Conservation (phyloP, 768 basidiomycete genomes). For the Boletus insuetus region DNA sequence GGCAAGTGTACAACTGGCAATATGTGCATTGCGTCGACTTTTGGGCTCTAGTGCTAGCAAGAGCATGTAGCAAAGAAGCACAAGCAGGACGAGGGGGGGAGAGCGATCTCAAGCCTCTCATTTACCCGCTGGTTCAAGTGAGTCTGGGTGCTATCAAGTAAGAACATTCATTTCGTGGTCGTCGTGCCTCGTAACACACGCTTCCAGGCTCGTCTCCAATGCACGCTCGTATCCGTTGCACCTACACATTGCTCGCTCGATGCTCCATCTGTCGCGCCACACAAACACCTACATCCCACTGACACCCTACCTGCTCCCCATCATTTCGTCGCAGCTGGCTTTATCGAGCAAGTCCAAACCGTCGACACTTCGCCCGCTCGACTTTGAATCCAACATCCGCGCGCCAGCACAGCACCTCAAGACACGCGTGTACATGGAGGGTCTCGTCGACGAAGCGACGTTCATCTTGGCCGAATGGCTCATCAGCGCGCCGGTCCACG, state of each 20-base stretch:
- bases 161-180: constrained; percentile 21
- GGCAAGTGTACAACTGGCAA: constrained; percentile 99
- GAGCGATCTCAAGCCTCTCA: constrained; percentile 81
- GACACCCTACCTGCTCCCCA: constrained; percentile 81
- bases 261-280: constrained; percentile 80
- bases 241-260: constrained; percentile 85
- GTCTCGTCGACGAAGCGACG: constrained; percentile 74
- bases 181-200: background rate
- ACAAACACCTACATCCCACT: constrained; percentile 87
- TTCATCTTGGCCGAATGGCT: constrained; percentile 85
- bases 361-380: constrained; percentile 83
- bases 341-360: constrained; percentile 72
- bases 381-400: constrained; percentile 84
- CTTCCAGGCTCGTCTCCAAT: constrained; percentile 78
- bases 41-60: constrained; percentile 86
- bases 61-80: constrained; percentile 66
- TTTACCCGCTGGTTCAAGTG: constrained; percentile 95
- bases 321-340: constrained; percentile 72
- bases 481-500: constrained; percentile 63
- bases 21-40: constrained; percentile 95
- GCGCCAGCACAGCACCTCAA: constrained; percentile 85
- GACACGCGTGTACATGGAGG: constrained; percentile 84
- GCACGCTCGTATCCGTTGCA: constrained; percentile 94
- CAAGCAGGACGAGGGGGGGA: constrained; percentile 53
- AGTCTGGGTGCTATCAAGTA: constrained; percentile 91